phyloP scores from a whole-genome alignment of 2,329 filamentous ascomycete genomes.

The Ilyonectria robusta region DNA sequence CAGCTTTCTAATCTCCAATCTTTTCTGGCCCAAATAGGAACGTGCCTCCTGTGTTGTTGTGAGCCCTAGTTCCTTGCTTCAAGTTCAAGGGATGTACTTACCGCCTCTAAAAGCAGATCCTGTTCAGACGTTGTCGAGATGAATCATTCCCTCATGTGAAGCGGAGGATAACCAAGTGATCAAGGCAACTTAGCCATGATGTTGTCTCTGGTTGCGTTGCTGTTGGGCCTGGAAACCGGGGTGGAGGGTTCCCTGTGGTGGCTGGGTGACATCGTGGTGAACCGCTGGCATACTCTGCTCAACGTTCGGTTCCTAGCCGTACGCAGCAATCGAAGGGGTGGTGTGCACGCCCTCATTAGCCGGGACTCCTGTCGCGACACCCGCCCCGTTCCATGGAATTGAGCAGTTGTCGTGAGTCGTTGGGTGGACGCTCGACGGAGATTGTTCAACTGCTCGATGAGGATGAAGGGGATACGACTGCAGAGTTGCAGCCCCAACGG shows the following conservation, averaged over 20 bases:
- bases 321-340: neutral
- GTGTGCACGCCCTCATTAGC: neutral
- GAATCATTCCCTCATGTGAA: no score
- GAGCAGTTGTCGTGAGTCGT: neutral
- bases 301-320: constrained; percentile 17
- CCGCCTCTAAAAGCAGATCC: no score
- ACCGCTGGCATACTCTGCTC: neutral
- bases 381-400: neutral
- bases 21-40: no score
- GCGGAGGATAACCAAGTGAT: no score
- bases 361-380: neutral
- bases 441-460: neutral
- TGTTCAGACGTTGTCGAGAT: no score
- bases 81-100: no score
- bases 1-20: neutral
- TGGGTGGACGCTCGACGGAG: neutral
- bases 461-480: neutral
- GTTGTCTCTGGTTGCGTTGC: neutral
- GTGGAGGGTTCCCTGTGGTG: neutral
- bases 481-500: neutral
- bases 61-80: no score
- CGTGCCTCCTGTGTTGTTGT: no score
- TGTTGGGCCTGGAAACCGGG: neutral
- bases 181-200: no score
- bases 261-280: neutral